Percentiles rank a stretch among this genome's conserved stretches.
Evolutionary conservation across 306 rosid genomes (phyloP).

Genomic region (Acacia crassicarpa): DNA sequence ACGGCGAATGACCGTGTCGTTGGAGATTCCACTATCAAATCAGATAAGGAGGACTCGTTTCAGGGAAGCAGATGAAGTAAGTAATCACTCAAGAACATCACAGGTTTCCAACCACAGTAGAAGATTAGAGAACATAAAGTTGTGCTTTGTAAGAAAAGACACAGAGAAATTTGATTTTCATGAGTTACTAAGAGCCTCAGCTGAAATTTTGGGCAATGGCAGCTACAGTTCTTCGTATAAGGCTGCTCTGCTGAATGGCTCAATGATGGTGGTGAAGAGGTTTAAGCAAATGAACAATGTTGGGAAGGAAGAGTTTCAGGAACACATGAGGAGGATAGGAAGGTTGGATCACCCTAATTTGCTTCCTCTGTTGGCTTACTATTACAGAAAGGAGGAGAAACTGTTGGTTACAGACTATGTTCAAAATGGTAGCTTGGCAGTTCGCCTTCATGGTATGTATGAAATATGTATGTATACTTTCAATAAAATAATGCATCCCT

Average conservation of each 20-base stretch:
- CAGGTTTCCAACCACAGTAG: conserved; percentile 33
- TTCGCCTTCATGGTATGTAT: conserved; percentile 71
- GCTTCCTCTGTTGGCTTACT: conserved; percentile 91
- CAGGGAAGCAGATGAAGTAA: conserved; percentile 1
- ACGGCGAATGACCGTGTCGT: background rate
- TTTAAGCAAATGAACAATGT: conserved; percentile 89
- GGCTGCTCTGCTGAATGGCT: conserved; percentile 63
- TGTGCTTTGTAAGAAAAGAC: conserved; percentile 63
- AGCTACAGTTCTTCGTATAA: conserved; percentile 84
- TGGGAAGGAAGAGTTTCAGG: conserved; percentile 79
- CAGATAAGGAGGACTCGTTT: conserved; percentile 9
- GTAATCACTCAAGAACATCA: conserved; percentile 33
- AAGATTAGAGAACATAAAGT: conserved; percentile 50
- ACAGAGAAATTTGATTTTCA: conserved; percentile 68
- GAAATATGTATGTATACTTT: background rate
- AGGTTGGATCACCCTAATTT: conserved; percentile 62
- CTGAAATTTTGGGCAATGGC: conserved; percentile 91
- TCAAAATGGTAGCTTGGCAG: conserved; percentile 66
- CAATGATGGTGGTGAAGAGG: conserved; percentile 80
- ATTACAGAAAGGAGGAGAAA: conserved; percentile 88
- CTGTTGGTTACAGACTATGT: conserved; percentile 65
- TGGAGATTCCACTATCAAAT: conserved; percentile 45
- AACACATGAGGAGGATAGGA: conserved; percentile 86
- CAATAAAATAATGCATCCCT: background rate
- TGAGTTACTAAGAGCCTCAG: conserved; percentile 82